A percentile compares a stretch with the other conserved stretches of the same genome.
Conservation (phyloP, 2,329 filamentous ascomycete species). For the Pestalotiopsis sp. region DNA sequence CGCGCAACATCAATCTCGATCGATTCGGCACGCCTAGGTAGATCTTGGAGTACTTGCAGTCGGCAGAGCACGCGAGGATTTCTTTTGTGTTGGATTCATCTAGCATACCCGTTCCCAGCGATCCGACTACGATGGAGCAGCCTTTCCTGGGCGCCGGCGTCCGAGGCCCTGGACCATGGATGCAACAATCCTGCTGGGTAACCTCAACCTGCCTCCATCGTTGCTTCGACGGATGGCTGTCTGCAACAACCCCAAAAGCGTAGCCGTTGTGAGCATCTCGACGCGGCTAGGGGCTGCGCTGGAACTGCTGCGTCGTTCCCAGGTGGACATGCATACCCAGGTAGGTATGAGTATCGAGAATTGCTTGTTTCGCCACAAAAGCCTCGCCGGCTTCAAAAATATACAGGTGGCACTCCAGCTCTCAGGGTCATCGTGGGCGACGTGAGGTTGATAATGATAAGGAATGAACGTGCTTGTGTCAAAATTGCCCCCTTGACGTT, state of each 20-base stretch:
- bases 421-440: too few species aligned
- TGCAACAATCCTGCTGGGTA: background rate
- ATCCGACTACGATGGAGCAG: background rate
- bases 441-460: background rate
- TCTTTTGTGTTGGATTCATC: background rate
- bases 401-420: too few species aligned
- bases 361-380: too few species aligned
- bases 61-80: background rate
- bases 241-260: too few species aligned
- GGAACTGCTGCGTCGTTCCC: too few species aligned
- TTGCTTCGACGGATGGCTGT: too few species aligned
- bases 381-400: too few species aligned
- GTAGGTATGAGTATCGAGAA: too few species aligned
- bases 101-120: background rate
- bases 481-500: background rate
- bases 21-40: background rate
- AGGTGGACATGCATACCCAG: too few species aligned
- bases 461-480: background rate
- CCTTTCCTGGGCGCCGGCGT: background rate
- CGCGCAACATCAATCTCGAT: background rate
- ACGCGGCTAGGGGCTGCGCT: too few species aligned
- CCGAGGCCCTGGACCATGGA: too few species aligned
- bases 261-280: too few species aligned
- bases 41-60: background rate
- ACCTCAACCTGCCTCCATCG: background rate